Evolutionary conservation across 495 filamentous ascomycete genomes (phyloP).

Genomic region (Penicillium atrosanguineum): DNA sequence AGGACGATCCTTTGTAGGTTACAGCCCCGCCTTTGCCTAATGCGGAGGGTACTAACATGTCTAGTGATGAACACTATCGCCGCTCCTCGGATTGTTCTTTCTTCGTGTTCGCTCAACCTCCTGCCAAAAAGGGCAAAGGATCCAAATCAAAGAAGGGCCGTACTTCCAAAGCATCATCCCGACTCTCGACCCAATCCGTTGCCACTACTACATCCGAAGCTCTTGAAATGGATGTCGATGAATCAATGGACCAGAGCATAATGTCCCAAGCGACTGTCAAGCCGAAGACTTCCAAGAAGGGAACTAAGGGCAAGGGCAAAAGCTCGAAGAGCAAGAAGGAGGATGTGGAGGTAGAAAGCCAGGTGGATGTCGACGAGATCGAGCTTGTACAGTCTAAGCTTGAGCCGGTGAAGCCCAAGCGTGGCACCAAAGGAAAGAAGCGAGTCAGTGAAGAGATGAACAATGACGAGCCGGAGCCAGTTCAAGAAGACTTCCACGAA

Average conservation of each 20-base stretch:
- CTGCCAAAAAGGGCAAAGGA: slow-evolving; percentile 44
- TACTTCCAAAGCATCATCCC: slow-evolving; percentile 62
- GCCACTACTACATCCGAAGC: slow-evolving; percentile 52
- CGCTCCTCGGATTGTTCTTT: slow-evolving; percentile 80
- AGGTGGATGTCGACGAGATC: slow-evolving; percentile 30
- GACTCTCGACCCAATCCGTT: slow-evolving; percentile 68
- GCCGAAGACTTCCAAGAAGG: slow-evolving; percentile 51
- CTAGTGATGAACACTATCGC: slow-evolving; percentile 79
- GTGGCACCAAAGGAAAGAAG: slow-evolving; percentile 58
- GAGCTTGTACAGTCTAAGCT: slow-evolving; percentile 31
- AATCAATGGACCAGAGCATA: slow-evolving; percentile 64
- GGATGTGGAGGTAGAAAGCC: slow-evolving; percentile 50
- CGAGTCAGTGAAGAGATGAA: slow-evolving; percentile 60
- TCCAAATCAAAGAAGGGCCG: slow-evolving; percentile 54
- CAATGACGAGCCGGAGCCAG: slow-evolving; percentile 37
- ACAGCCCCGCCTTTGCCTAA: slow-evolving; percentile 15
- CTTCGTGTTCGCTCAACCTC: slow-evolving; percentile 55
- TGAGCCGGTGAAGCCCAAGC: slow-evolving; percentile 39
- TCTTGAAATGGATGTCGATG: slow-evolving; percentile 53
- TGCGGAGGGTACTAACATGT: slow-evolving; percentile 23
- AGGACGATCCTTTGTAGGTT: slow-evolving; percentile 79
- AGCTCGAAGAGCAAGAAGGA: slow-evolving; percentile 54
- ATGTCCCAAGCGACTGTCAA: slow-evolving; percentile 54
- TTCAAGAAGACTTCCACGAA: slow-evolving; percentile 12
- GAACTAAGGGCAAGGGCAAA: slow-evolving; percentile 38